Evolutionary conservation across 2,329 filamentous ascomycete genomes (phyloP), one percentile per base, ranked within the genome.

Genomic region (Talaromyces sp.): DNA sequence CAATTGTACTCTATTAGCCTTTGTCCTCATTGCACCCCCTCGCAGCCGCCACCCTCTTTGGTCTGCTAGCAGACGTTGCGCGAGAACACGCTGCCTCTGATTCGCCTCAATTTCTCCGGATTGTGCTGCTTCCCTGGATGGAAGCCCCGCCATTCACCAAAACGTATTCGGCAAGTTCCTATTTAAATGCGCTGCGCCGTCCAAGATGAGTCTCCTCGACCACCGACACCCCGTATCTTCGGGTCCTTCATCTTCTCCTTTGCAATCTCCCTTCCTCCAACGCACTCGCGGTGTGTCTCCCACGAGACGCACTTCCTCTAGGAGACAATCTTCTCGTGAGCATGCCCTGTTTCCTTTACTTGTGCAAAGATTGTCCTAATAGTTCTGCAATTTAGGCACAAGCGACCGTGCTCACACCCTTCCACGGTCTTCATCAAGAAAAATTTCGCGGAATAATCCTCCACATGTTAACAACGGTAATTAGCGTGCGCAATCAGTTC

Each of bases 391-490:
- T 26, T 50, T 29, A 58, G 53, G 43, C n/a, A 32, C 11, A 19
- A 9, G 38, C 46, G 50, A 55, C n/a, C n/a, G 48, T 55, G 26
- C 26, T 21, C 57, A n/a, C n/a, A 7, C 57, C 7, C 57, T 62
- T 31, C 56, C 50, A 41, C 51, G 43, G 50, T 61, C 59, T 11
- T 50, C 59, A 10, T 58, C 59, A 31, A 50, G 58, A 29, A 59
- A 50, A 46, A 63, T 61, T 19, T 59, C 61, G 52, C 57, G 48
- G 26, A 32, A 53, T 14, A 63, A 61, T 19, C 60, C 62, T 14
- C 62, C 62, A n/a, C 62, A 62, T 46, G 52, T 63, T 19, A 63
- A 62, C 38, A 57, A 59, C 19, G 52, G 61, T 61, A 59, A 11
- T 59, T 58, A 10, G 9, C 11, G 5, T 3, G 29, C 29, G 27